phyloP scores from a whole-genome alignment of 495 filamentous ascomycete species.

The Echria macrotheca region DNA sequence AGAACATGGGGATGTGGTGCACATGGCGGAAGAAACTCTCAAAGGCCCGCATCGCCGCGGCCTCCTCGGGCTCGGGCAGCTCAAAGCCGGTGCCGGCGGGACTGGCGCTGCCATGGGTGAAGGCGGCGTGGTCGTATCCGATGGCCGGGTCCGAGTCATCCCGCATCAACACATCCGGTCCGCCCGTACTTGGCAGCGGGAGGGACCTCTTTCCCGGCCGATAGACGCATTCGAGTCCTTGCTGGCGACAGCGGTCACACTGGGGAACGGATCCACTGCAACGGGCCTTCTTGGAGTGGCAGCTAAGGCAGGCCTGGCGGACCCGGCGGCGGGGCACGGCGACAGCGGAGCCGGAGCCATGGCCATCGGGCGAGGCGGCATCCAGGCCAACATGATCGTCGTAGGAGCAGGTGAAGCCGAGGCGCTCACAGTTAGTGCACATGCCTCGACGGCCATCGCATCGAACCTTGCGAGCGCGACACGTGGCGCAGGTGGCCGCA shows the following conservation, averaged over 20 bases:
- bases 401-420: conserved; percentile 46
- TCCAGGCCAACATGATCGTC: conserved; percentile 31
- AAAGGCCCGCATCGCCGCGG: conserved; percentile 38
- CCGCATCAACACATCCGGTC: conserved; percentile 8
- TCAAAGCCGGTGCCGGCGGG: conserved; percentile 10
- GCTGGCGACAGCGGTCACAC: conserved; percentile 42
- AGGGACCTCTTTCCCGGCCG: conserved; percentile 40
- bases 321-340: conserved; percentile 43
- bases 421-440: conserved; percentile 46
- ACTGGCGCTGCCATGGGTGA: conserved; percentile 21
- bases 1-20: conserved; percentile 46
- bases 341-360: conserved; percentile 19
- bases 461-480: conserved; percentile 45
- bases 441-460: conserved; percentile 41
- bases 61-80: conserved; percentile 30
- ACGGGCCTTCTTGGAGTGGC: conserved; percentile 44
- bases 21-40: conserved; percentile 46
- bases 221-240: conserved; percentile 46
- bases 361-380: conserved; percentile 24
- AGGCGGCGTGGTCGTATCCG: conserved; percentile 15
- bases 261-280: conserved; percentile 44
- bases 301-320: conserved; percentile 43
- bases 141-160: conserved; percentile 11
- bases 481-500: conserved; percentile 39
- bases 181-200: conserved; percentile 11